Evolutionary conservation across 192 early-diverging fungal species (phyloP).

Genomic region (Paraglomus brasilianum): DNA sequence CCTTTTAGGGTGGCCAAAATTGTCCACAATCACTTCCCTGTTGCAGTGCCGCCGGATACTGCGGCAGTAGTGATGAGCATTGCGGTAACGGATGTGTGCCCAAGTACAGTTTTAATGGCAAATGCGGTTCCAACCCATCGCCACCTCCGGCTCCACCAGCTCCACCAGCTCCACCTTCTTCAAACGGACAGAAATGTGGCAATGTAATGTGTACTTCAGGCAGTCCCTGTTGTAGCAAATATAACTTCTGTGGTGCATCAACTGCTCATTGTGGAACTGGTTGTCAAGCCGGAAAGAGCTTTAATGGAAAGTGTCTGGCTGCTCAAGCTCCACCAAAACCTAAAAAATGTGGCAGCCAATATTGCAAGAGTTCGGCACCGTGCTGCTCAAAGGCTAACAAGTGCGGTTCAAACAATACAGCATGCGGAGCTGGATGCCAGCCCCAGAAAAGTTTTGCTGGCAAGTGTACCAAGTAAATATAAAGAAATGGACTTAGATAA

Average conservation of each 20-base stretch:
- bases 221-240: constrained; percentile 33
- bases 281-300: constrained; percentile 30
- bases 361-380: background rate
- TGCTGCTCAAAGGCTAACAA: constrained; percentile 31
- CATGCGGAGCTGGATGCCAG: constrained; percentile 32
- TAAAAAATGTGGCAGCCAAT: background rate
- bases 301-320: background rate
- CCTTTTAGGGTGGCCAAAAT: constrained; percentile 4
- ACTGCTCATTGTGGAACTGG: constrained; percentile 26
- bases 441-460: constrained; percentile 14
- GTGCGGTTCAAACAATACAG: constrained; percentile 27
- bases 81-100: constrained; percentile 31
- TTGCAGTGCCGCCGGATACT: constrained; percentile 31
- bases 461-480: background rate
- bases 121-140: background rate
- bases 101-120: constrained; percentile 21
- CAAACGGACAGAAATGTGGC: constrained; percentile 7
- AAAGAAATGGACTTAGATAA: too few species aligned
- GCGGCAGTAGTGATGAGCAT: constrained; percentile 21
- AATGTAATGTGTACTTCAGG: background rate
- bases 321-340: background rate
- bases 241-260: constrained; percentile 31
- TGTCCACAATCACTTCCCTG: constrained; percentile 15
- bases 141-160: background rate
- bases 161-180: constrained; percentile 7